These are phyloP conservation scores for Arthromyces matolae DNA, from an alignment of 768 basidiomycete species.

Conservation along the genomic window DNA sequence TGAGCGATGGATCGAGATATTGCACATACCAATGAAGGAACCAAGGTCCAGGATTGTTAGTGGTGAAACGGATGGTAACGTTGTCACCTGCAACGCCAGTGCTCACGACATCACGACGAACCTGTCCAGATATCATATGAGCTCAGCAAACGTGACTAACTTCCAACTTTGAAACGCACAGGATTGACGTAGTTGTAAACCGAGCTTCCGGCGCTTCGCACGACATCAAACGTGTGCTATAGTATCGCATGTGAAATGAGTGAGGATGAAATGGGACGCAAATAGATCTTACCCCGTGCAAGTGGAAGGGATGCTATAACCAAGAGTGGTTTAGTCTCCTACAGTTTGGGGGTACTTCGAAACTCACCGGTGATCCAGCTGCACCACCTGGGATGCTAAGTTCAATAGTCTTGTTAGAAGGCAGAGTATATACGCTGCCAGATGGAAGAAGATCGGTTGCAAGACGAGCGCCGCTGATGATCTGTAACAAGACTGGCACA, in stretches of 20 bases:
- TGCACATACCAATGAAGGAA: constrained; percentile 1
- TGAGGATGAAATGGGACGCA: no score
- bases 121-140: neutral
- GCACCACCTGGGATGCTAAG: constrained; percentile 35
- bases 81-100: neutral
- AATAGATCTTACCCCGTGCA: constrained; percentile 25
- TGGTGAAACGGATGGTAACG: neutral
- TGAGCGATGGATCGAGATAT: neutral
- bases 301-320: constrained; percentile 24
- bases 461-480: neutral
- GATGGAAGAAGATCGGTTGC: constrained; percentile 27
- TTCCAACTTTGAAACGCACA: neutral
- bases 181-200: constrained; percentile 1
- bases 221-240: constrained; percentile 2
- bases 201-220: neutral
- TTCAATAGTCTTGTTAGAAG: constrained; percentile 43
- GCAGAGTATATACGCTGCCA: constrained; percentile 40
- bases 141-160: neutral
- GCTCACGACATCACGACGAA: neutral
- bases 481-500: neutral
- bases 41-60: constrained; percentile 4
- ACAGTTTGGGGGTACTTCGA: neutral
- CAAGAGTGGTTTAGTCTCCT: neutral
- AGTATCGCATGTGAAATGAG: no score
- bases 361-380: constrained; percentile 26